Percentiles rank a stretch among this genome's conserved stretches.
Conservation (phyloP, 176 grass and related monocot genomes). For the Lolium multiflorum region DNA sequence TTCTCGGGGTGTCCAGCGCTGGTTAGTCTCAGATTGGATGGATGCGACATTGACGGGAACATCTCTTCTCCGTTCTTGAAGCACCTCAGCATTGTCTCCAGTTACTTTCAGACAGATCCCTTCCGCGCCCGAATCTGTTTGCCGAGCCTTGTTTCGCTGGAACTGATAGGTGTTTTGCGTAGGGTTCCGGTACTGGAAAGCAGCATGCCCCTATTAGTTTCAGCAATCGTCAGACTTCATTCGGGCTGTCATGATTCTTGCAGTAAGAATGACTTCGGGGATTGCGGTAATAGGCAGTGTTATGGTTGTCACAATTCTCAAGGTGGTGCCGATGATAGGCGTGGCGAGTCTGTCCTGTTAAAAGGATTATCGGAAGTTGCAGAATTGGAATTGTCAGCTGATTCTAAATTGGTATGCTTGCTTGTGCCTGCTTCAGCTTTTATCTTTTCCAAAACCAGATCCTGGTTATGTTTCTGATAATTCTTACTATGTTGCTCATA, state of each 20-base stretch:
- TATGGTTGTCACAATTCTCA: too few species aligned
- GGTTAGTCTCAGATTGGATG: background rate
- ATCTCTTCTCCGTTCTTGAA: too few species aligned
- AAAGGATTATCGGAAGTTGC: too few species aligned
- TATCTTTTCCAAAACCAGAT: background rate
- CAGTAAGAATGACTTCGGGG: background rate
- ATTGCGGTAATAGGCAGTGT: too few species aligned
- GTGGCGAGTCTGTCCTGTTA: background rate
- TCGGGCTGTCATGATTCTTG: background rate
- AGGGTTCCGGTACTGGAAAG: background rate
- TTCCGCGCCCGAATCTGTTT: background rate
- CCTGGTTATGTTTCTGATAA: background rate
- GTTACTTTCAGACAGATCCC: too few species aligned
- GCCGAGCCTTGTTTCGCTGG: background rate
- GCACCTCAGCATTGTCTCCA: background rate
- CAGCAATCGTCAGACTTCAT: background rate
- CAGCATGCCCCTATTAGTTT: background rate
- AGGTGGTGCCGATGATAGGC: background rate
- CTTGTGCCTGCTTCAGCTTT: background rate
- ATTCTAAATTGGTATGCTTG: background rate
- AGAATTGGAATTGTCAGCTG: background rate
- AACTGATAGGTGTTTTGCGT: background rate
- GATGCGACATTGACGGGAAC: too few species aligned
- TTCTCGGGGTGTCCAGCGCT: background rate
- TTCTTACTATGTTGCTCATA: background rate